These are phyloP conservation scores for Linnemannia exigua DNA, from an alignment of 192 early-diverging fungal genomes.

Conservation along the genomic window DNA sequence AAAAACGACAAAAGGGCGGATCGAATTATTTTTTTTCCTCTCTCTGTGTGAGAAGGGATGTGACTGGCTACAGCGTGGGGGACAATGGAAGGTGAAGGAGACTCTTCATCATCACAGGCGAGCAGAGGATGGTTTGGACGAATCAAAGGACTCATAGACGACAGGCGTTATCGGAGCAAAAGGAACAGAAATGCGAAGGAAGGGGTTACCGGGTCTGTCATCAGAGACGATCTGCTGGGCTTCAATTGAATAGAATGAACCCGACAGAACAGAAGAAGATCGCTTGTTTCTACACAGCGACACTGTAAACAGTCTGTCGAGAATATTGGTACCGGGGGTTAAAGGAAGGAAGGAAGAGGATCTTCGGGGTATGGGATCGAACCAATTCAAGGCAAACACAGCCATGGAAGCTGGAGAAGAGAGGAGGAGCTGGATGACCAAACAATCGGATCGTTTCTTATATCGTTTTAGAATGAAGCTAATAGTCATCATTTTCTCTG, in stretches of 20 bases:
- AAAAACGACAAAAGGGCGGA: slow-evolving; percentile 3
- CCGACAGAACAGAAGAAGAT: too few relatives aligned
- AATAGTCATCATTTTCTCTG: background rate
- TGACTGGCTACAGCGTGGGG: background rate
- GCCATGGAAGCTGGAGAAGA: background rate
- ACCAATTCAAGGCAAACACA: too few relatives aligned
- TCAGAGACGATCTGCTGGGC: slow-evolving; percentile 5
- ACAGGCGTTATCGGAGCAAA: background rate
- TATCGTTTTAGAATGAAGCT: too few relatives aligned
- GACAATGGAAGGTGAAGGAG: background rate
- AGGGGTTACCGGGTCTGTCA: background rate
- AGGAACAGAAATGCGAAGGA: background rate
- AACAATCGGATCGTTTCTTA: too few relatives aligned
- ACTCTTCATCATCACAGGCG: background rate
- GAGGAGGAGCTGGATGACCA: too few relatives aligned
- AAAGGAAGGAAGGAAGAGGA: background rate
- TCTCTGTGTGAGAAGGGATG: background rate
- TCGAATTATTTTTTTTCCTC: slow-evolving; percentile 1
- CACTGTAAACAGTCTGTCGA: background rate
- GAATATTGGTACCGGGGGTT: background rate
- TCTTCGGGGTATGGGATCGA: background rate
- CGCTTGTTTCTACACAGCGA: too few relatives aligned
- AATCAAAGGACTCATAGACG: background rate
- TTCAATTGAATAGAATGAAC: background rate
- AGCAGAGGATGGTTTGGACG: background rate